Conservation (phyloP, 176 grass and related monocot species). For the sorghum (Sorghum bicolor) region Sorghum_bicolor_NCBIv3 NC_012873.2:6480501-6481000, state of each 20-base stretch:
- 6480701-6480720: constrained; percentile 23
- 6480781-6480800: too few species aligned
- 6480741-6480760: neutral
- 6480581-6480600: constrained; percentile 91
- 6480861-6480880: neutral
- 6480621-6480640: constrained; percentile 95
- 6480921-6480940: neutral
- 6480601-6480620: constrained; percentile 90
- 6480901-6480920: neutral
- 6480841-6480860: neutral
- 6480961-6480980: neutral
- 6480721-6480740: constrained; percentile 10
- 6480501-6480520: neutral
- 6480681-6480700: constrained; percentile 82
- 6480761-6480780: too few species aligned
- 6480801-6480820: neutral
- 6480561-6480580: constrained; percentile 95
- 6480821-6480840: constrained; percentile 1
- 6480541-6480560: constrained; percentile 69
- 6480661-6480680: constrained; percentile 98
- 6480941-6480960: neutral
- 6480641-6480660: constrained; percentile 85
- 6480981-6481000: neutral
- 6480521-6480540: constrained; percentile 16
- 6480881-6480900: neutral